A percentile compares a stretch with the other conserved stretches of the same genome.
Conservation (phyloP, 805 yeast genomes). For the Phaffomyces thermotolerans region DNA sequence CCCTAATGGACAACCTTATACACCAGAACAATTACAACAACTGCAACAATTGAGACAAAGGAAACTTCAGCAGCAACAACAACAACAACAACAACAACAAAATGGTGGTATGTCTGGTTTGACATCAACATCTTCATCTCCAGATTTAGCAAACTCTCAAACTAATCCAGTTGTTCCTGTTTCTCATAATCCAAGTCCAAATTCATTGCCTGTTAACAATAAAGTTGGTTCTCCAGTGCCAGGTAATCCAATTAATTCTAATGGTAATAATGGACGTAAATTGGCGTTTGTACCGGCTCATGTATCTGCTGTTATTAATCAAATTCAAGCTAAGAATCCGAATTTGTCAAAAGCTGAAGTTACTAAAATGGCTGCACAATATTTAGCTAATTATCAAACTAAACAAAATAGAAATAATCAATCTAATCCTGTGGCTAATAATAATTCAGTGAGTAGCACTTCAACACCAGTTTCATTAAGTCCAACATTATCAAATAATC, state of each 20-base stretch:
- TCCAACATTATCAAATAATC: neutral
- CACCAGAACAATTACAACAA: conserved; percentile 55
- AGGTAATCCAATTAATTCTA: neutral
- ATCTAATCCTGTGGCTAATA: neutral
- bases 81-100: conserved; percentile 9
- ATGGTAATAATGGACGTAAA: conserved; percentile 12
- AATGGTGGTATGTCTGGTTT: conserved; percentile 1
- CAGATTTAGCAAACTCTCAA: conserved; percentile 10
- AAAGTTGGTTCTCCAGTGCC: neutral
- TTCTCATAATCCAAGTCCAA: conserved; percentile 11
- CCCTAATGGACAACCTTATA: conserved; percentile 51
- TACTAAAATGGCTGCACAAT: conserved; percentile 57
- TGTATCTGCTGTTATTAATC: conserved; percentile 56
- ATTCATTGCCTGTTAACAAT: neutral
- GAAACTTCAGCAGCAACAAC: conserved; percentile 12
- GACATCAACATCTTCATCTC: conserved; percentile 12
- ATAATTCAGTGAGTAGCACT: too few species aligned
- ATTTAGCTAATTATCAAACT: conserved; percentile 47
- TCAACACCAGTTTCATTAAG: neutral
- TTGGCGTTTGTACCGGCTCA: conserved; percentile 47
- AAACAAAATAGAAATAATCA: conserved; percentile 29
- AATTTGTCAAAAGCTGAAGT: conserved; percentile 56
- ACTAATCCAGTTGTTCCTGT: conserved; percentile 5
- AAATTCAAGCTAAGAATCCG: conserved; percentile 62
- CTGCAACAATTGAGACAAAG: conserved; percentile 35